Base-by-base conservation (phyloP, 2,329 filamentous ascomycete species). In the Neocatenulostroma microsporum region DNA sequence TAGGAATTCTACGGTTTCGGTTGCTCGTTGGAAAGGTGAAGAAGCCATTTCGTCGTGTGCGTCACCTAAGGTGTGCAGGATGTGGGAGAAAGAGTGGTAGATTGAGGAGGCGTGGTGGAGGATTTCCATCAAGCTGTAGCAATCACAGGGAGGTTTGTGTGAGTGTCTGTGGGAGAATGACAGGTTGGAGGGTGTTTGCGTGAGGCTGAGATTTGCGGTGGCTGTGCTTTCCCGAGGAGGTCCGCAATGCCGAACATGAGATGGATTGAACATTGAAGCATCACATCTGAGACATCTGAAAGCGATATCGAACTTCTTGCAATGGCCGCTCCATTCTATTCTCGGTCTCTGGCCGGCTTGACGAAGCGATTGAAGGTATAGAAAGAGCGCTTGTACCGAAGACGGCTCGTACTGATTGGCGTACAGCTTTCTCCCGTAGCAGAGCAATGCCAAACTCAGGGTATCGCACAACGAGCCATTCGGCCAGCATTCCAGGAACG, bases 1-100 rank as follows among this genome's bases (percentile, higher is more conserved):
- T 15, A 80, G 56, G 47, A 69, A 72, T 12, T 60, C 49, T 36
- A 65, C 65, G 1, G 76, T 72, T 47, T 75, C 72, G 28, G 53
- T 60, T 6, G 67, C 69, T 12, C 60, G 61, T 38, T 60, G 48
- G 50, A 62, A 70, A n/a, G 39, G 17, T 59, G 54, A 48, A 20
- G 37, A 41, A 41, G 56, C 43, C 37, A 56, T 52, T 27, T 57
- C 54, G 48, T 56, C 51, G 49, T 57, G 55, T 26, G 51, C 54
- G 40, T 53, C 48, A 39, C 35, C 33, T 17, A 53, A 44, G 11
- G 50, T 52, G 41, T 57, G 48, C 21, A 41, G 37, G 30, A 58
- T 42, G 43, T 57, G 53, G n/a, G 47, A 42, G 39, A 52, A 31
- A 36, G 47, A 51, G 42, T 58, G 55, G 48, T 58, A 57, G 42